These are phyloP conservation scores for Triticum dicoccoides DNA, from an alignment of 176 grass and related monocot genomes.

Conservation along the genomic window DNA sequence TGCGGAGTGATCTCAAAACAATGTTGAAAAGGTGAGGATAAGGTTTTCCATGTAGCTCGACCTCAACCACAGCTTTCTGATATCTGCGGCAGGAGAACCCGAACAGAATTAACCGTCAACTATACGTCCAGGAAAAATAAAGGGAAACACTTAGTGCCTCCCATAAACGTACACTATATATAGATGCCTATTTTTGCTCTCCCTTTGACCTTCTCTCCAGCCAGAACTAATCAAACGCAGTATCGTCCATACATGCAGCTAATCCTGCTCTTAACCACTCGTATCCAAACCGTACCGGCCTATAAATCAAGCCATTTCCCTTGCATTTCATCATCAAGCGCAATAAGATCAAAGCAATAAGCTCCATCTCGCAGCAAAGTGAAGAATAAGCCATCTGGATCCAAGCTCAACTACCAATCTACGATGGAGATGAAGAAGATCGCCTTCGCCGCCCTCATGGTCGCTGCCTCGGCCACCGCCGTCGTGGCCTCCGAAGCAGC, in stretches of 20 bases:
- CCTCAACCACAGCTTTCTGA: background rate
- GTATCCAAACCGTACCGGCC: background rate
- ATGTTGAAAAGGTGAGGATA: too few relatives aligned
- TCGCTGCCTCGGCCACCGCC: background rate
- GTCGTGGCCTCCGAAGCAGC: background rate
- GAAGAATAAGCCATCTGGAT: background rate
- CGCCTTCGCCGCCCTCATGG: background rate
- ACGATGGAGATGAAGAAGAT: slow-evolving; percentile 11
- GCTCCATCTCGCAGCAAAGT: background rate
- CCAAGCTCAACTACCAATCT: background rate
- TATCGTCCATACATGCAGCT: slow-evolving; percentile 11
- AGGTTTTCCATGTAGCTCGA: too few relatives aligned
- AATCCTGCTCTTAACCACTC: background rate
- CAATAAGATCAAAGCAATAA: background rate
- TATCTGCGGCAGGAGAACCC: background rate
- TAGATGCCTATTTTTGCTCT: background rate
- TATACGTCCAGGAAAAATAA: too few relatives aligned
- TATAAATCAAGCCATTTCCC: background rate
- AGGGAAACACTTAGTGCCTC: too few relatives aligned
- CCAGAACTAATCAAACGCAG: background rate
- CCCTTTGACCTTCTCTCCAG: background rate
- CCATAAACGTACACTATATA: too few relatives aligned
- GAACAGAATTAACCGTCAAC: background rate
- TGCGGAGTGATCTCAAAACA: too few relatives aligned
- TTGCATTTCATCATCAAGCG: background rate